Evolutionary conservation across 1,284 basidiomycete genomes (phyloP).

Genomic region (Macrocystidia cucumis): DNA sequence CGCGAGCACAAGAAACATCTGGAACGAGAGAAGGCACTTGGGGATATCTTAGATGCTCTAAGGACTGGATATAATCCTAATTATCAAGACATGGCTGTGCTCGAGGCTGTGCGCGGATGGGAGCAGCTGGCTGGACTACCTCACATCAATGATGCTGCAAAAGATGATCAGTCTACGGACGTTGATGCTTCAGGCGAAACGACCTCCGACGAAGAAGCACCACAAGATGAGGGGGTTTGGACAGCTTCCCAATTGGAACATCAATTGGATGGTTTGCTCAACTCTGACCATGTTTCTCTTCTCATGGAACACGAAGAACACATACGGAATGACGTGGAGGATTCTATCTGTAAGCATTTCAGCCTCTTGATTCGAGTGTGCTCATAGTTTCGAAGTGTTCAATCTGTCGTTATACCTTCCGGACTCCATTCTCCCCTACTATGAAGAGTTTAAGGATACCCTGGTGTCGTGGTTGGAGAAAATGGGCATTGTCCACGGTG

Average conservation of each 20-base stretch:
- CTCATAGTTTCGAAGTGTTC: constrained; percentile 52
- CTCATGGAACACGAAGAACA: constrained; percentile 72
- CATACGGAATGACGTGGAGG: constrained; percentile 35
- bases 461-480: constrained; percentile 60
- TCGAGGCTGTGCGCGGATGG: constrained; percentile 94
- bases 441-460: constrained; percentile 61
- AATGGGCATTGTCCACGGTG: constrained; percentile 51
- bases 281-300: constrained; percentile 66
- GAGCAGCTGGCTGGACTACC: constrained; percentile 72
- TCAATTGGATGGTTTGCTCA: constrained; percentile 61
- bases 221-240: constrained; percentile 44
- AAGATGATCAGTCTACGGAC: constrained; percentile 22
- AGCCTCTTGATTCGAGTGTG: constrained; percentile 1
- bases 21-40: constrained; percentile 70
- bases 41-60: constrained; percentile 80
- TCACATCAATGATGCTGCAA: constrained; percentile 57
- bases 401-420: constrained; percentile 84
- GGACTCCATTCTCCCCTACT: constrained; percentile 71
- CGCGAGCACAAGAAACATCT: constrained; percentile 66
- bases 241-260: constrained; percentile 44
- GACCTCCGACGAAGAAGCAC: constrained; percentile 24
- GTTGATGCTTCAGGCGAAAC: constrained; percentile 25
- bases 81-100: constrained; percentile 98
- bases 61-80: constrained; percentile 93
- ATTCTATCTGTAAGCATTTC: constrained; percentile 44